Conservation (phyloP, 495 filamentous ascomycete species). For the Neurospora terricola region DNA sequence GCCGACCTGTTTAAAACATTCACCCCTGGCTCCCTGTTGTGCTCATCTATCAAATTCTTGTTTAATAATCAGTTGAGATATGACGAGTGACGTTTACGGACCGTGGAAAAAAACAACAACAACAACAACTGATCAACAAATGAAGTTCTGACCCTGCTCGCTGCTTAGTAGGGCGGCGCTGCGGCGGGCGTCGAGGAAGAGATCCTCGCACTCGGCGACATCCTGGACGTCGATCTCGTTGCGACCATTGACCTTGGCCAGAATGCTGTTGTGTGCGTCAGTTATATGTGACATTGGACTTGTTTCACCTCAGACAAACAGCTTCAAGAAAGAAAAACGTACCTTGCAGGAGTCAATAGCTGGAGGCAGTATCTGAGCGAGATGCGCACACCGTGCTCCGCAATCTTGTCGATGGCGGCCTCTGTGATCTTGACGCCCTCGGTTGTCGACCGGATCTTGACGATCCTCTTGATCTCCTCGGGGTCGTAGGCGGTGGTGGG, state of each 20-base stretch:
- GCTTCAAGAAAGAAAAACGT: slow-evolving; percentile 9
- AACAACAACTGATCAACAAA: slow-evolving; percentile 32
- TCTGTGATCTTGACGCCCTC: slow-evolving; percentile 75
- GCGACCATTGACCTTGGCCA: slow-evolving; percentile 53
- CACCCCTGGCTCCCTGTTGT: background rate
- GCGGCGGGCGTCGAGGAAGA: slow-evolving; percentile 83
- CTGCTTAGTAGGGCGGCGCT: slow-evolving; percentile 63
- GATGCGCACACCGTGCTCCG: slow-evolving; percentile 74
- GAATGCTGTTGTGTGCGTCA: slow-evolving; percentile 33
- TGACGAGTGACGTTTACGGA: slow-evolving; percentile 23
- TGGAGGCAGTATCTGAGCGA: slow-evolving; percentile 89
- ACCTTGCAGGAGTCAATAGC: slow-evolving; percentile 74
- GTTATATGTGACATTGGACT: background rate
- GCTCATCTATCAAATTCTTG: slow-evolving; percentile 23
- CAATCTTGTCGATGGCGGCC: slow-evolving; percentile 72
- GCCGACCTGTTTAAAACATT: background rate
- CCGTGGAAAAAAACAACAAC: background rate
- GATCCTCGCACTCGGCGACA: slow-evolving; percentile 76
- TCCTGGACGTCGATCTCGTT: slow-evolving; percentile 70
- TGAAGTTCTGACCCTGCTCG: slow-evolving; percentile 52
- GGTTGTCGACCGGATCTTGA: slow-evolving; percentile 67
- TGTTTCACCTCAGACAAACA: background rate
- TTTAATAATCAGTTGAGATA: slow-evolving; percentile 21
- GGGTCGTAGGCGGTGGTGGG: slow-evolving; percentile 78
- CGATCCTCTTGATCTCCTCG: slow-evolving; percentile 83